These are phyloP conservation scores for Populus alba DNA, from an alignment of 345 rosid species.

Conservation along the genomic window DNA sequence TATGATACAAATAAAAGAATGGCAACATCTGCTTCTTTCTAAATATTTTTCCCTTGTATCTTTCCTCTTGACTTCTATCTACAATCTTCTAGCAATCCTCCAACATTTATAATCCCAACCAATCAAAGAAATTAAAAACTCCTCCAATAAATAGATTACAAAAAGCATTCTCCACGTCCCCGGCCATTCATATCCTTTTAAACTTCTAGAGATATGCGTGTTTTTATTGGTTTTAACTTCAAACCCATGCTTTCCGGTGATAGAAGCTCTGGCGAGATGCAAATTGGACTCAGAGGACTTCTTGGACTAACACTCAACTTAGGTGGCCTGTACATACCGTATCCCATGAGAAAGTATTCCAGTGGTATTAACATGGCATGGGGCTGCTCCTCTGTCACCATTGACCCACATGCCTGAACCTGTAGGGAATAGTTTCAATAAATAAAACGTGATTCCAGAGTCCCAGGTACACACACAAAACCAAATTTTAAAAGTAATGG, in stretches of 20 bases:
- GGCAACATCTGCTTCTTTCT: conserved; percentile 25
- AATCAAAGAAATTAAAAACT: conserved; percentile 21
- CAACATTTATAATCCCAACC: not conserved
- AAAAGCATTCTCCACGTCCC: not conserved
- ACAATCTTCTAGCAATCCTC: conserved; percentile 27
- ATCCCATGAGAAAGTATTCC: conserved; percentile 87
- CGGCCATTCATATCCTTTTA: conserved; percentile 1
- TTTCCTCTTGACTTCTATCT: conserved; percentile 25
- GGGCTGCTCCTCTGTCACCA: conserved; percentile 97
- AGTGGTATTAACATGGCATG: conserved; percentile 93
- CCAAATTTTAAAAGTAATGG: not conserved
- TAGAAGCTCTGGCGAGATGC: conserved; percentile 89
- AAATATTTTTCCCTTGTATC: conserved; percentile 6
- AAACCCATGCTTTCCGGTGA: conserved; percentile 99
- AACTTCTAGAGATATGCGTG: conserved; percentile 33
- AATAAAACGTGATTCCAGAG: not conserved
- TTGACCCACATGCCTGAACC: conserved; percentile 94
- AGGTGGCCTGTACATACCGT: conserved; percentile 67
- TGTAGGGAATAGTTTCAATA: conserved; percentile 18
- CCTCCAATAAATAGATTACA: conserved; percentile 21
- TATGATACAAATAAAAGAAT: conserved; percentile 36
- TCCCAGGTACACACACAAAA: not conserved
- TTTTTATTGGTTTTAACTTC: conserved; percentile 92
- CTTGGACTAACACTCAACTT: conserved; percentile 74
- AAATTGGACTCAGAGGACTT: conserved; percentile 75